Base-by-base conservation (phyloP, 176 grass and related monocot species). In the Phoenix roebelenii region DNA sequence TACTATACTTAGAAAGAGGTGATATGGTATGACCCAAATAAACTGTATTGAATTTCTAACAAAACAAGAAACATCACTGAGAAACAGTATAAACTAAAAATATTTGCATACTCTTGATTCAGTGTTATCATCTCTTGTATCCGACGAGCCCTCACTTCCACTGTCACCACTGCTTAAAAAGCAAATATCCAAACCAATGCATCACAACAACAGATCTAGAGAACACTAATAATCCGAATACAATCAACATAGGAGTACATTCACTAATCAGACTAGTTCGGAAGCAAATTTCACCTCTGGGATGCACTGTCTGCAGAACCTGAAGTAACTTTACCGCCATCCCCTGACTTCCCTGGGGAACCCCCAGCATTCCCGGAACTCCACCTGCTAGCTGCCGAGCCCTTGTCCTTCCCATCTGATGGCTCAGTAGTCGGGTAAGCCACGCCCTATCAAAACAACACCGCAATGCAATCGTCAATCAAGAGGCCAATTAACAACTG, bases 71-170 rank as follows among this genome's bases (percentile, higher is more conserved):
- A 44, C 7, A 44, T 3, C 35, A 44, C 10, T 14, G 10, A 2
- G 35, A 44, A 44, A 44, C 10, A 44, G 35, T 44, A 12, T 61
- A 49, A 65, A 59, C 57, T 67, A 18, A 72, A 29, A 67, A 54
- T 61, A 70, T 74, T 68, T 69, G 35, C 35, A 44, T 83, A 97
- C 92, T 80, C 83, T 88, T 25, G 64, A 64, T 68, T 85, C 80
- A 58, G 69, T 76, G 72, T 85, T 81, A 70, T 91, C 82, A 32
- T 82, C 86, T 62, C 81, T 81, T 25, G 87, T 97, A 50, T 73
- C 87, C 19, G 87, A 88, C 7, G 92, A 91, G 50, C 79, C 87
- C 4, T 88, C 92, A 18, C 84, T 95, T 71, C 81, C 85, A 63
- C 68, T 85, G 15, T 85, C 85, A 64, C 76, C 69, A 7, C 92